Evolutionary conservation across 1,284 basidiomycete species (phyloP), one percentile per base, ranked within the genome.

Genomic region (Volvariella volvacea): DNA sequence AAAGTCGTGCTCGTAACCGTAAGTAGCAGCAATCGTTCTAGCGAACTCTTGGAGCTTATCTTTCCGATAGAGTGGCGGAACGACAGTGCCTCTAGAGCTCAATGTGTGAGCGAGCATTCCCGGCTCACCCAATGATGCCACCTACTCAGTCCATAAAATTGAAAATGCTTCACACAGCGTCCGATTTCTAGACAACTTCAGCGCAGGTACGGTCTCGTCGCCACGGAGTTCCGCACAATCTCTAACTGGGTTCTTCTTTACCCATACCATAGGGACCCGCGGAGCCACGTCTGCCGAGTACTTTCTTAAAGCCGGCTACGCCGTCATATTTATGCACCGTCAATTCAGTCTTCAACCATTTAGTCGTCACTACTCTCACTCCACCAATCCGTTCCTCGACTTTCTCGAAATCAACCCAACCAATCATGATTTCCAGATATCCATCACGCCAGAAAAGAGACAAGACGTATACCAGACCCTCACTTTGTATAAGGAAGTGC

Each of bases 251-350:
- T 32, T 43, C n/a, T 39, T 21, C 41, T 34, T 39, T 45, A 43
- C 25, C 22, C 30, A 10, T 44, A 22, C 12, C 42, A 33, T 50
- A 90, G 90, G 95, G 42, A 99, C 96, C 12, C 79, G 95, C 60
- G 95, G 96, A 30, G 92, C 96, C 22, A 94, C 95, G 0, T 98
- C 94, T 3, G 95, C 95, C 1, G 95, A 99, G 66, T 97, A 99
- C 70, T 97, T 99, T 62, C 77, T 99, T 46, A 78, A 83, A 55
- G 82, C 88, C 1, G 88, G 88, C 50, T 99, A 99, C 68, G 93
- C 94, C 17, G 96, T 99, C 60, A 94, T 99, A 58, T 99, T 99
- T 67, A 88, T 99, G 80, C 93, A 97, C 65, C 77, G 95, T 7
- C 92, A 96, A 62, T 95, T 97, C 71, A 96, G 92, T 53, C 80